phyloP scores from a whole-genome alignment of 1,284 basidiomycete species.

The Sporisorium iseilematis-ciliati region DNA sequence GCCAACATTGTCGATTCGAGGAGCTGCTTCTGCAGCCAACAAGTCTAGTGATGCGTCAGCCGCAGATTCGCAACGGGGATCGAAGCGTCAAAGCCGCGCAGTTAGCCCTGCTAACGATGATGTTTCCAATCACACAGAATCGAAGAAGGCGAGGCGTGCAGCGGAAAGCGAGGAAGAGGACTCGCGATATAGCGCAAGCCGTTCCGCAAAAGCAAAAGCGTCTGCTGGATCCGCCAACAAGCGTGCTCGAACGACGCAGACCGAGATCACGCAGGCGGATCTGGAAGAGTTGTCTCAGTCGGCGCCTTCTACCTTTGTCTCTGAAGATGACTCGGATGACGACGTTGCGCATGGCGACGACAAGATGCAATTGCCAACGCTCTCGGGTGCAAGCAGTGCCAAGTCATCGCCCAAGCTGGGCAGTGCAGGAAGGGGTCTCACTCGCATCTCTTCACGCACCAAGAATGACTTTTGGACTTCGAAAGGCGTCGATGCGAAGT shows the following conservation, averaged over 20 bases:
- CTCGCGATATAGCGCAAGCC: constrained; percentile 43
- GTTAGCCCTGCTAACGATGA: not conserved
- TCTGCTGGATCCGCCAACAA: constrained; percentile 10
- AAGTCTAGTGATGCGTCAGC: constrained; percentile 2
- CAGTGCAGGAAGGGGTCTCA: constrained; percentile 12
- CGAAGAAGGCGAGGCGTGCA: not conserved
- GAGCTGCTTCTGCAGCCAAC: constrained; percentile 24
- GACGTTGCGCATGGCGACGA: constrained; percentile 24
- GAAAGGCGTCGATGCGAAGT: constrained; percentile 33
- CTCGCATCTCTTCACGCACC: constrained; percentile 44
- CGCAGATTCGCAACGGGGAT: constrained; percentile 5
- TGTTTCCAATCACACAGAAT: not conserved
- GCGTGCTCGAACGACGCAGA: constrained; percentile 10
- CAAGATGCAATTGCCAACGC: constrained; percentile 34
- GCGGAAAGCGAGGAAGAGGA: constrained; percentile 32
- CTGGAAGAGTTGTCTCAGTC: constrained; percentile 48
- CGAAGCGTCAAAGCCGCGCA: constrained; percentile 16
- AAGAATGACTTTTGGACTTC: constrained; percentile 50
- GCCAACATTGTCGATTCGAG: constrained; percentile 34
- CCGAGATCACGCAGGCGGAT: constrained; percentile 40
- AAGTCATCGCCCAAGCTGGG: constrained; percentile 27
- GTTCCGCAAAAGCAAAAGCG: constrained; percentile 19
- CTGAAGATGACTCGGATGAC: constrained; percentile 41
- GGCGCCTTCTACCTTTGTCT: constrained; percentile 46
- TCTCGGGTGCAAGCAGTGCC: constrained; percentile 22